A percentile compares a stretch with the other conserved stretches of the same genome.
phyloP scores from a whole-genome alignment of 2,329 filamentous ascomycete species.

The Colletotrichum higginsianum region DNA sequence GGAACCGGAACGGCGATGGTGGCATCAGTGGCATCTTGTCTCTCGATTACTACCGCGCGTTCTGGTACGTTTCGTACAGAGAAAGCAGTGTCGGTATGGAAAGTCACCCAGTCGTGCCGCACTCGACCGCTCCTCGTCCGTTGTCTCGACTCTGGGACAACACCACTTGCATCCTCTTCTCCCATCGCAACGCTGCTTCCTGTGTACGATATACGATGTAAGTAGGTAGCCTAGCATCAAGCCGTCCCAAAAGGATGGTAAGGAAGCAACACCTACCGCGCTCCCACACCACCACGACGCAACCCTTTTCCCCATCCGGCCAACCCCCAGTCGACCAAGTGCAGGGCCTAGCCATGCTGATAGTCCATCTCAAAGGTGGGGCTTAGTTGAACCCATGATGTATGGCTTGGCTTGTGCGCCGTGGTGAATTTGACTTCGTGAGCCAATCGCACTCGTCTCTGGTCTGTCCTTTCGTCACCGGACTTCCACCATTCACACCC shows the following conservation, averaged over 20 bases:
- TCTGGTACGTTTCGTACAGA: conserved; percentile 36
- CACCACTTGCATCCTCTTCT: conserved; percentile 6
- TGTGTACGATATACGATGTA: too few relatives aligned
- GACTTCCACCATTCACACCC: not conserved
- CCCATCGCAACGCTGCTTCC: conserved; percentile 13
- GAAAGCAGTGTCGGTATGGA: conserved; percentile 18
- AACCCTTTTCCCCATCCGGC: not conserved
- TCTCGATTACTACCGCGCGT: conserved; percentile 1
- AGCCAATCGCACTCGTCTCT: conserved; percentile 33
- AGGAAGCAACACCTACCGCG: conserved; percentile 13
- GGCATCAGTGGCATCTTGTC: not conserved
- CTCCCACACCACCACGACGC: conserved; percentile 22
- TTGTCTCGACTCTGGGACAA: conserved; percentile 15
- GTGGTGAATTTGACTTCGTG: conserved; percentile 20
- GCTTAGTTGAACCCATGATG: conserved; percentile 41
- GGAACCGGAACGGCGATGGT: not conserved
- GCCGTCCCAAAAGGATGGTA: conserved; percentile 24
- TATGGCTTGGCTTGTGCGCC: conserved; percentile 31
- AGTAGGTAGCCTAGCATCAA: not conserved
- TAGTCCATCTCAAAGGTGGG: conserved; percentile 25
- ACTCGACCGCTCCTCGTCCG: conserved; percentile 18
- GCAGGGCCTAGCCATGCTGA: conserved; percentile 29
- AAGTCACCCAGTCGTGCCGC: not conserved
- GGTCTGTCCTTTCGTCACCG: conserved; percentile 15
- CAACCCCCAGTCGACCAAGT: conserved; percentile 11